Conservation (phyloP, 2,329 filamentous ascomycete genomes). For the Blastomyces percursus region DNA sequence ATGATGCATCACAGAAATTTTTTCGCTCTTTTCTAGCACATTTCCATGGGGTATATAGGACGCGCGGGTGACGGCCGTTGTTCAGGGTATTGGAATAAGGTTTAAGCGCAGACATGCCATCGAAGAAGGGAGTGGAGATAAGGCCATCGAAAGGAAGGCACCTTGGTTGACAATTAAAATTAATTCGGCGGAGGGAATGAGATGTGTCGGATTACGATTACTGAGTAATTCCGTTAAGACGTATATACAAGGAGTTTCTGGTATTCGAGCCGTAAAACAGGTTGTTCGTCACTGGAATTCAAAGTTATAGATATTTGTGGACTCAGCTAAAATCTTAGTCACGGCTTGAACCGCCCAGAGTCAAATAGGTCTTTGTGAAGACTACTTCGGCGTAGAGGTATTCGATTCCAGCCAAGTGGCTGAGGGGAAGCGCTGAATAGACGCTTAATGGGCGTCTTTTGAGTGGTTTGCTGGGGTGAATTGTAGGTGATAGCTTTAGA, state of each 20-base stretch:
- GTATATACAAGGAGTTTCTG: neutral
- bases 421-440: constrained; percentile 6
- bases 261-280: neutral
- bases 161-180: neutral
- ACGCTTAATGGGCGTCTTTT: neutral
- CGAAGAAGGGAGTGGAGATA: neutral
- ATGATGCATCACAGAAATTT: neutral
- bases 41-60: neutral
- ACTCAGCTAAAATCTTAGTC: neutral
- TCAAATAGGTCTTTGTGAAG: constrained; percentile 10
- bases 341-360: constrained; percentile 4
- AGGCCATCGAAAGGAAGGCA: neutral
- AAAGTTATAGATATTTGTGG: neutral
- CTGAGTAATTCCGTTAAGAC: neutral
- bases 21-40: neutral
- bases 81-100: neutral
- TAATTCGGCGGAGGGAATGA: neutral
- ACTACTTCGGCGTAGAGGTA: constrained; percentile 14
- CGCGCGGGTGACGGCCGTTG: neutral
- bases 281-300: neutral
- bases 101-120: neutral
- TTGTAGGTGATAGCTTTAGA: neutral
- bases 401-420: constrained; percentile 6
- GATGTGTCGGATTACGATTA: neutral
- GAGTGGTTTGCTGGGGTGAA: constrained; percentile 19